Evolutionary conservation across 192 early-diverging fungal species (phyloP), one percentile per base, ranked within the genome.

Genomic region (Lobulomyces angularis): DNA sequence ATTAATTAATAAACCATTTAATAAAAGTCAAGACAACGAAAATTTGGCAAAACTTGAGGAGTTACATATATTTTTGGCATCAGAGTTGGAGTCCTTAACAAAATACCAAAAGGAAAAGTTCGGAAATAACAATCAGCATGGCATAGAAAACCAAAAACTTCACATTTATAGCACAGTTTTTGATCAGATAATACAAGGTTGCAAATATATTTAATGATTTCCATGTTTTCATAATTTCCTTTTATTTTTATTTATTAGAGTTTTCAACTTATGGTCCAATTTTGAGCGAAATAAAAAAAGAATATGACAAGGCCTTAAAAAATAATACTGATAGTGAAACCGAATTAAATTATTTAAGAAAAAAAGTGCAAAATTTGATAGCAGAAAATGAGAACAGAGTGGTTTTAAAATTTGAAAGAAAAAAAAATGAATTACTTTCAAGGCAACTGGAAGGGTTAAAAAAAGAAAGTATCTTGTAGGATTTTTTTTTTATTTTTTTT

Each of bases 371-470:
- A 18, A 66, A 62, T 40, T 57, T 71, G 8, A 32, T 64, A 6
- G 37, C 63, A 18, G 64, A 70, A 34, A 71, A 71, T 45, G 63
- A 71, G 28, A 71, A 71, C 44, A 29, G 68, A 27, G 35, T 71
- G 29, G 48, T 71, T 25, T 37, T 71, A 16, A 63, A 59, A 36
- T 71, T 57, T 47, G 68, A 71, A 49, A 44, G 58, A n/a, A 48
- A 50, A 21, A 62, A 58, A 35, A 46, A 39, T 35, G 50, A 53
- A 16, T 39, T 52, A 6, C 43, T 71, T 38, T 60, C 55, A 48
- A 38, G 35, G 8, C 45, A 33, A 22, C 50, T 67, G 19, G 56
- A 31, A 7, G 46, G 33, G 12, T 26, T 63, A n/a, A 48, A 57
- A 38, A 33, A 47, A 28, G 16, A 16, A 12, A 32, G 31, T 32